Evolutionary conservation across 192 early-diverging fungal species (phyloP).

Genomic region (Spinellus fusiger): DNA sequence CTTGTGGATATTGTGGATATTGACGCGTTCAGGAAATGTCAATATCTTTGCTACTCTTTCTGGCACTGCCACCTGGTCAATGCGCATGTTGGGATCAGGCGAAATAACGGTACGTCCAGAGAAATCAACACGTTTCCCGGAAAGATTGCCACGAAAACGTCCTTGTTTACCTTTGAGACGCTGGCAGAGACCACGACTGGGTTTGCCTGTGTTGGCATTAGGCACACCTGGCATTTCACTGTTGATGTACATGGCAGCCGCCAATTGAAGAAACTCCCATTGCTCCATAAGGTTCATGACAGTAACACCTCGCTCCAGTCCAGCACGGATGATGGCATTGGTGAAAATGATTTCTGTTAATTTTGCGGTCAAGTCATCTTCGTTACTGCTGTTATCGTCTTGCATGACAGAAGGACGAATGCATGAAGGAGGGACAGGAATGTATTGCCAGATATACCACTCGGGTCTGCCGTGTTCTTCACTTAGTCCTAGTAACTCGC

Average conservation of each 20-base stretch:
- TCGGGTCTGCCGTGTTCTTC: conserved; percentile 83
- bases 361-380: conserved; percentile 96
- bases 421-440: conserved; percentile 93
- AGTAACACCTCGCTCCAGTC: conserved; percentile 54
- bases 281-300: conserved; percentile 79
- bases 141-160: conserved; percentile 97
- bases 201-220: conserved; percentile 49
- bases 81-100: conserved; percentile 96
- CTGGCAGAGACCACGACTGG: conserved; percentile 86
- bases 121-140: conserved; percentile 99
- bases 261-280: conserved; percentile 94
- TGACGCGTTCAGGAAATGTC: conserved; percentile 97
- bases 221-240: conserved; percentile 91
- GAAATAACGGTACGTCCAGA: conserved; percentile 98
- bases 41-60: conserved; percentile 83
- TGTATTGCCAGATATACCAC: conserved; percentile 87
- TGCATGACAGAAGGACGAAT: conserved; percentile 94
- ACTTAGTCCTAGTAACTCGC: conserved; percentile 90
- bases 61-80: conserved; percentile 95
- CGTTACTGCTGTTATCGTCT: conserved; percentile 87
- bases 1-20: conserved; percentile 76
- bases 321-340: conserved; percentile 71
- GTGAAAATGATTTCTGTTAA: conserved; percentile 90
- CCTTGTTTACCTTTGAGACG: conserved; percentile 98
- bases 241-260: conserved; percentile 96